phyloP scores from a whole-genome alignment of 306 rosid species.

The Carpinus fangiana region DNA sequence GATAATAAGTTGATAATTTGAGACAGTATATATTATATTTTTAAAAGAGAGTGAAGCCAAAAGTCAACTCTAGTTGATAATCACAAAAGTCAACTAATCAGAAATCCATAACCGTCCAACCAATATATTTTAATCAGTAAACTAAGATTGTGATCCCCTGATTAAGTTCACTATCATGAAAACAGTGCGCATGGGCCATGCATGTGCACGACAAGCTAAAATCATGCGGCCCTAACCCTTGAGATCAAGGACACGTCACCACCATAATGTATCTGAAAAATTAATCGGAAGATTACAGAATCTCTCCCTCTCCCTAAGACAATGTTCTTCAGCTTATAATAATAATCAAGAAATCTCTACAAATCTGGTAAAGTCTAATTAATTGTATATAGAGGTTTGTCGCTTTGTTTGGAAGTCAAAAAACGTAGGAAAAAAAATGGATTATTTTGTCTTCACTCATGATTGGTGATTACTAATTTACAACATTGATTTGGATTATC shows the following conservation, averaged over 20 bases:
- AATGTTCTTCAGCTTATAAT: conserved; percentile 30
- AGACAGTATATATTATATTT: too few relatives aligned
- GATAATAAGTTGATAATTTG: too few relatives aligned
- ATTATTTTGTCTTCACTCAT: conserved; percentile 20
- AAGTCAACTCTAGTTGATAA: conserved; percentile 25
- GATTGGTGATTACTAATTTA: conserved; percentile 14
- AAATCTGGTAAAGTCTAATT: conserved; percentile 48
- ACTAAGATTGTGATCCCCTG: conserved; percentile 13
- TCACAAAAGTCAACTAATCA: conserved; percentile 36
- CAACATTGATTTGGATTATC: too few relatives aligned
- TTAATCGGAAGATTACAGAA: conserved; percentile 14
- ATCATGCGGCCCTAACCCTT: conserved; percentile 14
- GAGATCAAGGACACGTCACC: conserved; percentile 36
- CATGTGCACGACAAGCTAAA: conserved; percentile 18
- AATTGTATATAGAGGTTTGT: conserved; percentile 7
- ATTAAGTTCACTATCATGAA: conserved; percentile 14
- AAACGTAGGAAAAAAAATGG: background rate
- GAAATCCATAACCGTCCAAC: conserved; percentile 27
- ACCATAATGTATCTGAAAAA: conserved; percentile 30
- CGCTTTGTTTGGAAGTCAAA: conserved; percentile 12
- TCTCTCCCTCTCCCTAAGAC: conserved; percentile 22
- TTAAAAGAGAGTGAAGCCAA: background rate
- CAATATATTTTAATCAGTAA: background rate
- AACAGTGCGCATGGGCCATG: conserved; percentile 11
- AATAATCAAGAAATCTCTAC: conserved; percentile 47